Percentiles rank a stretch among this genome's conserved stretches.
phyloP scores from a whole-genome alignment of 345 rosid species.

The Ceriops zippeliana region DNA sequence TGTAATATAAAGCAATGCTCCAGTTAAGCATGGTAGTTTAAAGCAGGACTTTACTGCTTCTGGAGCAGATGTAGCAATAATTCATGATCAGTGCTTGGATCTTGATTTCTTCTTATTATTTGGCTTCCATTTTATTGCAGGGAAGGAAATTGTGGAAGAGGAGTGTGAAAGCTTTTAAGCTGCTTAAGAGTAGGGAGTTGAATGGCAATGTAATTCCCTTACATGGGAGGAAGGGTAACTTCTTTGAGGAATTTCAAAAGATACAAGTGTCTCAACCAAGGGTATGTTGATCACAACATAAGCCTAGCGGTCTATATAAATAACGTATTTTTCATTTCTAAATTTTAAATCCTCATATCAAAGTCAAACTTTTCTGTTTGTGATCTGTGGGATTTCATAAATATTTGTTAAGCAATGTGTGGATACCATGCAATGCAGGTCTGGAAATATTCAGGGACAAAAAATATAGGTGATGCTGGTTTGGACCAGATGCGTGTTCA shows the following conservation, averaged over 20 bases:
- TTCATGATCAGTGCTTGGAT: neutral
- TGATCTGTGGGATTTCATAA: neutral
- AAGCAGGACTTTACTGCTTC: no score
- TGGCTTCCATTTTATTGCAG: slow-evolving; percentile 15
- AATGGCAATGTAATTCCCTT: slow-evolving; percentile 41
- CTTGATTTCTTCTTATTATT: no score
- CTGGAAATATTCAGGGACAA: slow-evolving; percentile 52
- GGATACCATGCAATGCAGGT: slow-evolving; percentile 36
- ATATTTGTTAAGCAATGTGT: no score
- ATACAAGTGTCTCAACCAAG: slow-evolving; percentile 55
- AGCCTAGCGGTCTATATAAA: no score
- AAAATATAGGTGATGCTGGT: slow-evolving; percentile 40
- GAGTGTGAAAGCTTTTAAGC: slow-evolving; percentile 34
- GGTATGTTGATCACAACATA: slow-evolving; percentile 34
- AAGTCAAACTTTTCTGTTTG: neutral
- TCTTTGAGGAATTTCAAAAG: slow-evolving; percentile 62
- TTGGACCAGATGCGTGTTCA: slow-evolving; percentile 41
- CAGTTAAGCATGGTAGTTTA: no score
- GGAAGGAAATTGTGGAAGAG: slow-evolving; percentile 15
- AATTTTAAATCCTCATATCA: neutral
- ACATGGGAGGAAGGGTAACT: slow-evolving; percentile 40
- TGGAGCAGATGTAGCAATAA: neutral
- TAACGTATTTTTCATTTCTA: no score
- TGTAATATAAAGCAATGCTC: no score
- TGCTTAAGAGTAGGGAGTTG: slow-evolving; percentile 65